phyloP scores from a whole-genome alignment of 2,329 filamentous ascomycete genomes.

The Cercospora canescens region DNA sequence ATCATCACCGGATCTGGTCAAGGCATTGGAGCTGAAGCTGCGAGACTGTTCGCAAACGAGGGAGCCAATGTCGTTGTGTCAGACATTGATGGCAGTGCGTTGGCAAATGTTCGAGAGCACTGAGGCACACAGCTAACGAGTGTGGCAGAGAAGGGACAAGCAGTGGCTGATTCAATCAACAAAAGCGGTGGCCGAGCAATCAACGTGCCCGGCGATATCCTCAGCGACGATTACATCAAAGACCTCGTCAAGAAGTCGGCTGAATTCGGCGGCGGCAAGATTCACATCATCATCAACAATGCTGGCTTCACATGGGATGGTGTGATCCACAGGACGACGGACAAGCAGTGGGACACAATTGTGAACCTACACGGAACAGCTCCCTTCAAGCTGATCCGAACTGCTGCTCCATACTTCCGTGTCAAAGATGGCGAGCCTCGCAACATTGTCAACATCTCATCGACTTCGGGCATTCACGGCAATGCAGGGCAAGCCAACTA shows the following conservation, averaged over 20 bases:
- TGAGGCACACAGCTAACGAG: neutral
- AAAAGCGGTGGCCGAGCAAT: conserved; percentile 65
- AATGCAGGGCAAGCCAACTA: conserved; percentile 94
- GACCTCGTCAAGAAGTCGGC: conserved; percentile 72
- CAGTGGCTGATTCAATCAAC: conserved; percentile 71
- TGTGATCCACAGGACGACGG: conserved; percentile 87
- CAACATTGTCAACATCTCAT: conserved; percentile 80
- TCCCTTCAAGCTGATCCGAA: conserved; percentile 79
- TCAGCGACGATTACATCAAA: conserved; percentile 69
- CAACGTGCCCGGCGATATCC: conserved; percentile 74
- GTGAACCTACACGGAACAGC: conserved; percentile 79
- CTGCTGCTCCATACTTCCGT: conserved; percentile 82
- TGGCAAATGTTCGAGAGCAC: neutral
- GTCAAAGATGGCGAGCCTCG: conserved; percentile 79
- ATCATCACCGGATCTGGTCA: conserved; percentile 65
- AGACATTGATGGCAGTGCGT: conserved; percentile 73
- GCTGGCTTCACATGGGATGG: conserved; percentile 92
- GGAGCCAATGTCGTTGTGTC: conserved; percentile 81
- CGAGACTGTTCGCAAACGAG: conserved; percentile 78
- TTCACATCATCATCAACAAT: conserved; percentile 90
- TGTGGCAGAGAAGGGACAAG: conserved; percentile 36
- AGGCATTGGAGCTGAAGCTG: conserved; percentile 84
- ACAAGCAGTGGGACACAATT: conserved; percentile 91
- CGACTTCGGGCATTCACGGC: conserved; percentile 78
- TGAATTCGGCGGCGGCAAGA: conserved; percentile 81